Percentiles rank a stretch among this genome's conserved stretches.
phyloP scores from a whole-genome alignment of 495 filamentous ascomycete genomes.

The Xylaria castorea region DNA sequence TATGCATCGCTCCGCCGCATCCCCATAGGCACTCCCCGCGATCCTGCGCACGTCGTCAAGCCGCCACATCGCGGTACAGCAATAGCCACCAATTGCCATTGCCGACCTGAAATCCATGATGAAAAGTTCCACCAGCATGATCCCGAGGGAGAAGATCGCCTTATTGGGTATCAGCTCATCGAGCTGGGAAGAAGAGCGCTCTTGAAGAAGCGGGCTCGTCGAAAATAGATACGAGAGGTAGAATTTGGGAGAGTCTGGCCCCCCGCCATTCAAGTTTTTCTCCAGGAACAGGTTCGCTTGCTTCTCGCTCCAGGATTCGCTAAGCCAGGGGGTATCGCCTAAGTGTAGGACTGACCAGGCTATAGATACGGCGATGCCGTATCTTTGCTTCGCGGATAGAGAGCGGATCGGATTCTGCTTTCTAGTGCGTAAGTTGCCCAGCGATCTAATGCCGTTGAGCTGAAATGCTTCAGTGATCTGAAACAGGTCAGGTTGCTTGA shows the following conservation, averaged over 20 bases:
- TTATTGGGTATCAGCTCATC: constrained; percentile 9
- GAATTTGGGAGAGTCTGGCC: not conserved
- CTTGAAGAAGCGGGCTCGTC: not conserved
- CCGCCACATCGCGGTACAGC: not conserved
- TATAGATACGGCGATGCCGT: constrained; percentile 11
- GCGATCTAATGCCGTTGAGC: not conserved
- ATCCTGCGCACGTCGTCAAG: constrained; percentile 9
- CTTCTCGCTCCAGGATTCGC: constrained; percentile 3
- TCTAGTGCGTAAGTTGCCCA: not conserved
- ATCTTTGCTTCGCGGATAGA: constrained; percentile 15
- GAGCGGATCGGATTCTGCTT: not conserved
- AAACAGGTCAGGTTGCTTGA: not conserved
- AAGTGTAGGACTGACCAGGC: constrained; percentile 10
- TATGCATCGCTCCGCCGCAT: constrained; percentile 1
- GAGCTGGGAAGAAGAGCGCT: not conserved
- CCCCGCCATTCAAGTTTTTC: not conserved
- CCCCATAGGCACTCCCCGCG: constrained; percentile 6
- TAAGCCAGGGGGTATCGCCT: constrained; percentile 5
- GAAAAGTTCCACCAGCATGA: not conserved
- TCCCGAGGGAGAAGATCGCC: not conserved
- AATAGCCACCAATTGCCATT: not conserved
- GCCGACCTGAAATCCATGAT: not conserved
- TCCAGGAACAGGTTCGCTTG: constrained; percentile 6
- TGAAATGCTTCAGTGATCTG: not conserved
- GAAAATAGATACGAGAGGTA: constrained; percentile 6